phyloP scores from a whole-genome alignment of 352 stramenopile species.

The Elongisporangium senticosum region DNA sequence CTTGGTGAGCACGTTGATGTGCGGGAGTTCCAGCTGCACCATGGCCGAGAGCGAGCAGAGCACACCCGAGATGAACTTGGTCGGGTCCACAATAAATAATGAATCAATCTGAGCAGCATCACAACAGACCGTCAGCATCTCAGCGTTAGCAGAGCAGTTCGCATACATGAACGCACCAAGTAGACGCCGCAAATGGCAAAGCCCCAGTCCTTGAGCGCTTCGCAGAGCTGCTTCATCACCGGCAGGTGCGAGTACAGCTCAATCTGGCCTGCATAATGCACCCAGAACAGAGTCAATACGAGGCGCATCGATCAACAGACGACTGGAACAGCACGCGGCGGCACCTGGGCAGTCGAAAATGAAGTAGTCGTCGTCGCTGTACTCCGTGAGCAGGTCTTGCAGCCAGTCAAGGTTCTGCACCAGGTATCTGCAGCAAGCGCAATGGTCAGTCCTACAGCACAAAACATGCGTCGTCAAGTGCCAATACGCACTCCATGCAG shows the following conservation, averaged over 20 bases:
- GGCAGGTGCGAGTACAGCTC: constrained; percentile 90
- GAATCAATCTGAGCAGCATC: constrained; percentile 78
- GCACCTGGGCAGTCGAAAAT: constrained; percentile 98
- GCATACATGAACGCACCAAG: constrained; percentile 34
- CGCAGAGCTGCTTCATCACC: constrained; percentile 88
- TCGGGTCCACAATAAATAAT: constrained; percentile 93
- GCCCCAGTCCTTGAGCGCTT: constrained; percentile 77
- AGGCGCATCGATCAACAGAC: not conserved
- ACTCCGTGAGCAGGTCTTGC: constrained; percentile 87
- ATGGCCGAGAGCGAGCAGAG: constrained; percentile 97
- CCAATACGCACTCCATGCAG: constrained; percentile 94
- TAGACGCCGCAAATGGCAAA: constrained; percentile 89
- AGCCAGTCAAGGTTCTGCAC: constrained; percentile 96
- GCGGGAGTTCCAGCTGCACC: constrained; percentile 97
- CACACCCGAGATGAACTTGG: constrained; percentile 97
- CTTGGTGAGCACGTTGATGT: constrained; percentile 92
- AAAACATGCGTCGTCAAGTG: too few relatives aligned
- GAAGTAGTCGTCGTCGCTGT: constrained; percentile 95
- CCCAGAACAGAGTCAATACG: constrained; percentile 4
- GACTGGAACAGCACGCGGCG: constrained; percentile 7
- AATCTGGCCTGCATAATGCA: constrained; percentile 67
- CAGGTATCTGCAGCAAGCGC: constrained; percentile 47
- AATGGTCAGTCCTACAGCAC: constrained; percentile 2
- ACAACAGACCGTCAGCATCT: not conserved
- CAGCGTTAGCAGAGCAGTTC: not conserved